These are phyloP conservation scores for Pichia sp. DNA, from an alignment of 1,139 yeast species.

Conservation along the genomic window DNA sequence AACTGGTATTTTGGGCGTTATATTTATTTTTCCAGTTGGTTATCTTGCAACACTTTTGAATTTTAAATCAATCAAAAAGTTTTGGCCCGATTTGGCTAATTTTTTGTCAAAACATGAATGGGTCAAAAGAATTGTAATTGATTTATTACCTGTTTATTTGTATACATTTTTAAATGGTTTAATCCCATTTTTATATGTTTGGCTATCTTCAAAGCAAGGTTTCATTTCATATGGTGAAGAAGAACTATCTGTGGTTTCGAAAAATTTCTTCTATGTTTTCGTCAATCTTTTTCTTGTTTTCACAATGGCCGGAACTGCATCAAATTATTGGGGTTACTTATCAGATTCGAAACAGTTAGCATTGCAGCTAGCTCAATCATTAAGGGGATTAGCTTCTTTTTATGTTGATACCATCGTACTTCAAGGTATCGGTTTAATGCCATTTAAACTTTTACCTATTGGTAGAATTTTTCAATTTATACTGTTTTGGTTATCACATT, in stretches of 20 bases:
- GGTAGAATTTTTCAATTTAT: constrained; percentile 65
- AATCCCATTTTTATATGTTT: constrained; percentile 64
- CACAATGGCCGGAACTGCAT: constrained; percentile 75
- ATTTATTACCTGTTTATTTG: constrained; percentile 67
- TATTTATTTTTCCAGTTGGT: constrained; percentile 64
- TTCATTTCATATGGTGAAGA: constrained; percentile 70
- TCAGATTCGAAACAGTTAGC: constrained; percentile 75
- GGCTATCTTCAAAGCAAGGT: constrained; percentile 63
- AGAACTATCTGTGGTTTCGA: constrained; percentile 66
- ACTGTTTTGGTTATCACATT: constrained; percentile 40
- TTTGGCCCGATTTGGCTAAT: constrained; percentile 69
- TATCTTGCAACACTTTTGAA: constrained; percentile 69
- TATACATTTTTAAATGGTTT: constrained; percentile 62
- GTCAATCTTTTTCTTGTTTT: constrained; percentile 73
- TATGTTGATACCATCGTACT: constrained; percentile 68
- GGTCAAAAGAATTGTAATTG: constrained; percentile 69
- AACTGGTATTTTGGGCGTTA: constrained; percentile 56
- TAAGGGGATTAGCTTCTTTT: constrained; percentile 61
- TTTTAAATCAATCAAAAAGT: constrained; percentile 59
- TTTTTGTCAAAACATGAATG: constrained; percentile 53
- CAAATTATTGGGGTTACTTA: constrained; percentile 68
- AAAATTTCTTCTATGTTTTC: constrained; percentile 72
- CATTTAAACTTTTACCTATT: constrained; percentile 54
- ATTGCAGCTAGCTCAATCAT: constrained; percentile 62
- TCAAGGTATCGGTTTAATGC: constrained; percentile 76